Conservation (phyloP, 129 eudicot genomes). For the Flaveria sonorensis region DNA sequence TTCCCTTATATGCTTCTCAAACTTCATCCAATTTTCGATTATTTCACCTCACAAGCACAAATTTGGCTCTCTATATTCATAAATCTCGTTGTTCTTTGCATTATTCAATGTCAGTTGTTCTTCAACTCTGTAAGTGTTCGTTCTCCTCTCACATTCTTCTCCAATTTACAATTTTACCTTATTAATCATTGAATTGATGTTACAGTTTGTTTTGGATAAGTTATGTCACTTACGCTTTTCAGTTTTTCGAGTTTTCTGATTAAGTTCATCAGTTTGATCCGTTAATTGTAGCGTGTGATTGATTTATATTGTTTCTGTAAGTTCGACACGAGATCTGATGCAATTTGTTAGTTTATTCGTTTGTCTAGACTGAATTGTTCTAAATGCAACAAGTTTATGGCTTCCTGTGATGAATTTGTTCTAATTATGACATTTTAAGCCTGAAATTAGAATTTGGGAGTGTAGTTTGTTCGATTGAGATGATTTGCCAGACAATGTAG, state of each 20-base stretch:
- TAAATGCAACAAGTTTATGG: slow-evolving; percentile 15
- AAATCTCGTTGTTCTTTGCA: slow-evolving; percentile 4
- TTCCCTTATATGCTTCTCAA: slow-evolving; percentile 7
- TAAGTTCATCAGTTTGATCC: slow-evolving; percentile 21
- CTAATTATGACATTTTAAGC: slow-evolving; percentile 7
- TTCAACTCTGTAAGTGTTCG: slow-evolving; percentile 32
- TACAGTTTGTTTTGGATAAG: background rate
- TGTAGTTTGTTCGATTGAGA: background rate
- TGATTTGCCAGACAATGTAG: slow-evolving; percentile 9
- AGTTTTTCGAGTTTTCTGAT: slow-evolving; percentile 1
- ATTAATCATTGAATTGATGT: slow-evolving; percentile 16
- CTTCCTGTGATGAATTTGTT: background rate
- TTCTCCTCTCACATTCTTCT: background rate
- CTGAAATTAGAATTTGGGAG: slow-evolving; percentile 3
- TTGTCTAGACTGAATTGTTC: background rate
- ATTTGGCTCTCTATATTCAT: slow-evolving; percentile 16
- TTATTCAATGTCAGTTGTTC: slow-evolving; percentile 24
- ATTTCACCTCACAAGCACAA: background rate
- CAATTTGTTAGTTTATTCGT: slow-evolving; percentile 10
- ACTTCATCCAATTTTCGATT: slow-evolving; percentile 22
- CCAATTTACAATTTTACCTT: slow-evolving; percentile 5
- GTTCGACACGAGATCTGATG: slow-evolving; percentile 29
- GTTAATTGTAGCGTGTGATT: slow-evolving; percentile 20
- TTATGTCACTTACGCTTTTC: background rate
- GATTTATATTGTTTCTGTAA: slow-evolving; percentile 12